Evolutionary conservation across 169 alveolate genomes (phyloP).

Genomic region (Cystoisospora suis): DNA sequence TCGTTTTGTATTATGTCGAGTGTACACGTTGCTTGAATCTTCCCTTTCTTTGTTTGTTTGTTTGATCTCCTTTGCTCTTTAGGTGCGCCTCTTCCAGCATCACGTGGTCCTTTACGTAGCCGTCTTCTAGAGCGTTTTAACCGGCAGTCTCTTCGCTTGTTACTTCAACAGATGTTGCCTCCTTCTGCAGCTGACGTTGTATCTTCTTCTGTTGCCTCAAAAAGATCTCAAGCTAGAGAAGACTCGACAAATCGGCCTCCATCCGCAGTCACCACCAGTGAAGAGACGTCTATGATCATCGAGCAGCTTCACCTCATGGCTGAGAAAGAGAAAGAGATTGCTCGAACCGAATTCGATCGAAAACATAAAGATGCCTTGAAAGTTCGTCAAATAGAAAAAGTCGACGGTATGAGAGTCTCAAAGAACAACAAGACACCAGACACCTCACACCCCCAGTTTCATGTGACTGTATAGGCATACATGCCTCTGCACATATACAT

Average conservation of each 20-base stretch:
- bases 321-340: neutral
- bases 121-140: constrained; percentile 45
- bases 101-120: constrained; percentile 4
- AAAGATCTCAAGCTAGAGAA: no score
- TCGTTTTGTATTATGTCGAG: no score
- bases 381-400: no score
- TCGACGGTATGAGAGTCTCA: no score
- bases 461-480: no score
- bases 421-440: no score
- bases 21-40: neutral
- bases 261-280: constrained; percentile 1
- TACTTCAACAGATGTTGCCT: constrained; percentile 47
- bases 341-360: neutral
- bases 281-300: neutral
- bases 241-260: no score
- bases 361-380: no score
- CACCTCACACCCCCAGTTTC: no score
- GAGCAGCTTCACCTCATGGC: constrained; percentile 21
- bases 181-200: constrained; percentile 53
- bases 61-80: neutral
- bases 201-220: no score
- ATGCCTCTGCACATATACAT: no score
- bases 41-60: neutral
- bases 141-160: constrained; percentile 49
- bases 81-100: no score